Conservation (phyloP, 495 filamentous ascomycete genomes). For the Trichoderma gamsii region DNA sequence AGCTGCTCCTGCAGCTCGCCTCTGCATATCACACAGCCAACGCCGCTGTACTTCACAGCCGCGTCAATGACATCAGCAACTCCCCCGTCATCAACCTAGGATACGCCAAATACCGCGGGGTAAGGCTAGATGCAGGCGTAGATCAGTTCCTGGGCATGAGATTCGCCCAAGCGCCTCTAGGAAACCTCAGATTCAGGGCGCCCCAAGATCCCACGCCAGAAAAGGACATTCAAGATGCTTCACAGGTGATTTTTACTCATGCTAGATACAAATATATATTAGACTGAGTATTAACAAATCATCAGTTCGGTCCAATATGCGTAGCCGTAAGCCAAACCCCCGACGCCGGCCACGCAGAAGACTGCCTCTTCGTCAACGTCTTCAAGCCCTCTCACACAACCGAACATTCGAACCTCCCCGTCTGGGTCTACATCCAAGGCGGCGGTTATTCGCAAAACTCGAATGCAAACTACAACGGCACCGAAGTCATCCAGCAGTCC, state of each 20-base stretch:
- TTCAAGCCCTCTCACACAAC: constrained; percentile 57
- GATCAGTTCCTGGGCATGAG: constrained; percentile 40
- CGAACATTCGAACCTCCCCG: constrained; percentile 46
- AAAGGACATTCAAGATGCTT: constrained; percentile 23
- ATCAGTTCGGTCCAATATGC: constrained; percentile 44
- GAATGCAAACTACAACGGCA: constrained; percentile 63
- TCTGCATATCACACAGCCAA: background rate
- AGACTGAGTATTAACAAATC: constrained; percentile 7
- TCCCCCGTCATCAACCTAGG: constrained; percentile 30
- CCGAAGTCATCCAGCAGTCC: constrained; percentile 53
- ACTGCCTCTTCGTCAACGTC: constrained; percentile 72
- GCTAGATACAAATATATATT: background rate
- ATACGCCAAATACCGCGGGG: constrained; percentile 39
- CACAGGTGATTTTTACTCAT: constrained; percentile 20
- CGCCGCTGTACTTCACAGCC: background rate
- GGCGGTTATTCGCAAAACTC: constrained; percentile 59
- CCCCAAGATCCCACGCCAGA: constrained; percentile 28
- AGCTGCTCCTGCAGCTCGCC: background rate
- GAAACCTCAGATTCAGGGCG: constrained; percentile 34
- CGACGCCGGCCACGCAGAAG: constrained; percentile 47
- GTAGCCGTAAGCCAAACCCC: constrained; percentile 42
- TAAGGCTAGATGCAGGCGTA: constrained; percentile 28
- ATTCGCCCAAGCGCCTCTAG: constrained; percentile 39
- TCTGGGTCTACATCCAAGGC: constrained; percentile 73
- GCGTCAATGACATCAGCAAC: background rate